Evolutionary conservation across 179 eudicot genomes (phyloP).

Genomic region (Heliamphora pulchella): DNA sequence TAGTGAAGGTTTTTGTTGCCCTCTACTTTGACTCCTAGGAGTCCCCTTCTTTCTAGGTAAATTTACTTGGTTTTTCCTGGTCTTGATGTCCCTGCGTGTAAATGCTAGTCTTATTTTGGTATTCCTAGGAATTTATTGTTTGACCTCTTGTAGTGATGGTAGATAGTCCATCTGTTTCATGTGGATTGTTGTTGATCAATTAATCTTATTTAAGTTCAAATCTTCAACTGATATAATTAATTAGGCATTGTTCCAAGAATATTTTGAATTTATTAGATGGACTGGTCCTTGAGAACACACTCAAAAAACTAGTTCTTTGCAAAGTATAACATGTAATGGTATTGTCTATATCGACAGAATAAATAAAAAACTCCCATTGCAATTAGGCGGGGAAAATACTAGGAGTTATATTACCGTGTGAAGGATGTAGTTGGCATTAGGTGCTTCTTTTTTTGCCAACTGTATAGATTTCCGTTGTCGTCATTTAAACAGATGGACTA

Average conservation of each 20-base stretch:
- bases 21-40: not conserved
- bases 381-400: not conserved
- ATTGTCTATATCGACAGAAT: not conserved
- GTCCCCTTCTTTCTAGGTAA: not conserved
- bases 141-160: not conserved
- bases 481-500: no score
- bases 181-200: not conserved
- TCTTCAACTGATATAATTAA: not conserved
- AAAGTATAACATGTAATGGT: not conserved
- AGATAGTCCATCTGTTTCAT: not conserved
- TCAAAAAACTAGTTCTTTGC: not conserved
- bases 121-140: not conserved
- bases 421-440: not conserved
- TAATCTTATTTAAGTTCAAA: not conserved
- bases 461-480: not conserved
- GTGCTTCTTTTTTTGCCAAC: not conserved
- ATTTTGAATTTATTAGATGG: not conserved
- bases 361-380: not conserved
- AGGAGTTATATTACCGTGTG: not conserved
- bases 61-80: not conserved
- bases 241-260: not conserved
- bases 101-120: not conserved
- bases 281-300: no score
- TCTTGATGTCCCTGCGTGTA: not conserved
- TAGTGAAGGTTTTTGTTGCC: not conserved